Conservation (phyloP, 805 yeast species). For the Myxozyma melibiosi region DNA sequence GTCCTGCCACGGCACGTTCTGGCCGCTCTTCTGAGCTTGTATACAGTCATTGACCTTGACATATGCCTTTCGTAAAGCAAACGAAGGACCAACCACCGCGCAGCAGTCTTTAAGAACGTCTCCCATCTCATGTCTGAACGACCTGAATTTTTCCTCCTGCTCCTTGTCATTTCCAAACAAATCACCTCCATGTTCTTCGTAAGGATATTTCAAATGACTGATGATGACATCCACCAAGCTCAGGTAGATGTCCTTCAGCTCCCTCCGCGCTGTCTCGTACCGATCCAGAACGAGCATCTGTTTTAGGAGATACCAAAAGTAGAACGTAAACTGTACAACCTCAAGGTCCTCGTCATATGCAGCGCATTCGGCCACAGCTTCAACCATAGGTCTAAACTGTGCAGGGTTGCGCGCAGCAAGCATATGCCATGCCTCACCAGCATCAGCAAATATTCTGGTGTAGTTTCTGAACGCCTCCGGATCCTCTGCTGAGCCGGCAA, state of each 20-base stretch:
- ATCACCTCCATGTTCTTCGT: constrained; percentile 46
- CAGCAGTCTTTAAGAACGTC: constrained; percentile 97
- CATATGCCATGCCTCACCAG: constrained; percentile 95
- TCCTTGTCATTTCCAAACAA: constrained; percentile 71
- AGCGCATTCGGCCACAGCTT: constrained; percentile 69
- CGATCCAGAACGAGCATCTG: constrained; percentile 66
- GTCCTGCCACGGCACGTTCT: constrained; percentile 69
- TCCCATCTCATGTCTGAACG: constrained; percentile 95
- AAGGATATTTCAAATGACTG: constrained; percentile 74
- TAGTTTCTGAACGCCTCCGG: constrained; percentile 67
- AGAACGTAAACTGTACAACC: constrained; percentile 84
- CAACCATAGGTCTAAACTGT: constrained; percentile 71
- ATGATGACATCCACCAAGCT: constrained; percentile 64
- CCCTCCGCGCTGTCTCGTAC: constrained; percentile 54
- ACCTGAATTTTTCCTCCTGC: constrained; percentile 88
- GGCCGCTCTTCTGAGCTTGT: constrained; percentile 43
- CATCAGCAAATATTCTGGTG: constrained; percentile 80
- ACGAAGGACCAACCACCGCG: constrained; percentile 77
- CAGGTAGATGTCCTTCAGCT: constrained; percentile 58
- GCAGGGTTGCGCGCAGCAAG: constrained; percentile 72
- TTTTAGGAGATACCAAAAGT: constrained; percentile 85
- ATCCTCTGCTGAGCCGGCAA: constrained; percentile 51
- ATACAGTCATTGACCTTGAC: constrained; percentile 52
- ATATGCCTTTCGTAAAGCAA: constrained; percentile 72
- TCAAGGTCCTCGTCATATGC: constrained; percentile 81